Conservation (phyloP, 257 asterid genomes). For the Cordia subcordata region DNA sequence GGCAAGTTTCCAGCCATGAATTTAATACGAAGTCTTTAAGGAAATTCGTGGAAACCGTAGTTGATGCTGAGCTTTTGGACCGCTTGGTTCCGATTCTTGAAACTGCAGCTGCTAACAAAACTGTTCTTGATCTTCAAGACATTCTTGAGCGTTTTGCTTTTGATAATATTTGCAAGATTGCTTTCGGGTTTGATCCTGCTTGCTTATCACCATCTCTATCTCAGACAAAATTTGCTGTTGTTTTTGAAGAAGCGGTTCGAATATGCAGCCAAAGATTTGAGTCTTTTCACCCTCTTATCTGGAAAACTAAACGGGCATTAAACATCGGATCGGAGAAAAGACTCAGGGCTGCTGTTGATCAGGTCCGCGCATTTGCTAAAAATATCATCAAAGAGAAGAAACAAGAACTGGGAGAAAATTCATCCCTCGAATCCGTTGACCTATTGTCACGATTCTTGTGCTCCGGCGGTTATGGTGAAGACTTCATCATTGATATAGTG, state of each 20-base stretch:
- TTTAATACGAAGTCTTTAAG: conserved; percentile 52
- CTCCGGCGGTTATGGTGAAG: conserved; percentile 48
- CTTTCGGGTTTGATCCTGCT: conserved; percentile 65
- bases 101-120: conserved; percentile 2
- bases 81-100: conserved; percentile 45
- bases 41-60: conserved; percentile 53
- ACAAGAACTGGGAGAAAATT: conserved; percentile 16
- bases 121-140: conserved; percentile 52
- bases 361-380: conserved; percentile 45
- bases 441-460: conserved; percentile 47
- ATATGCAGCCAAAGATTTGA: conserved; percentile 31
- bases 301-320: conserved; percentile 45
- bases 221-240: conserved; percentile 36
- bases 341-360: conserved; percentile 11
- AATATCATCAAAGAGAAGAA: conserved; percentile 35
- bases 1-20: conserved; percentile 63
- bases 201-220: conserved; percentile 46
- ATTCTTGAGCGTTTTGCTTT: conserved; percentile 62
- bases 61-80: conserved; percentile 39
- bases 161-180: conserved; percentile 58
- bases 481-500: conserved; percentile 48
- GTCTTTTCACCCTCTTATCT: conserved; percentile 26
- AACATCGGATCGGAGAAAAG: conserved; percentile 43
- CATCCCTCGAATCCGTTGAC: conserved; percentile 35
- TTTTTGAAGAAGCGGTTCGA: conserved; percentile 35